Base-by-base conservation (phyloP, 2,329 filamentous ascomycete genomes). In the Cytospora piceicola region DNA sequence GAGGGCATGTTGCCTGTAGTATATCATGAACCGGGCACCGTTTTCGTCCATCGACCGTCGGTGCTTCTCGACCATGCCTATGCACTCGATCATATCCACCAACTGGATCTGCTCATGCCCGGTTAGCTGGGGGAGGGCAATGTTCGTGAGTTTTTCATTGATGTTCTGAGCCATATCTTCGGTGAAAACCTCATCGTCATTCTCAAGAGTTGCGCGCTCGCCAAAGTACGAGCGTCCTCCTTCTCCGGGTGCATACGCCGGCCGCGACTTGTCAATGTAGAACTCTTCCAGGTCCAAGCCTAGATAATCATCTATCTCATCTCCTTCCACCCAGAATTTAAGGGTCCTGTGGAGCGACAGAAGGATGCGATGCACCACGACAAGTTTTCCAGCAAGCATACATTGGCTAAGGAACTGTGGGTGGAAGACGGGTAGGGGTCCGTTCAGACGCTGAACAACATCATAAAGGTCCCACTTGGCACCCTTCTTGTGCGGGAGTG, bases 41-140 rank as follows among this genome's bases (percentile, higher is more conserved):
- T 97, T 96, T 72, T 92, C 91, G 73, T 97, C 94, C 79, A 97
- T 90, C 3, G 93, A 96, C 7, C 92, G 87, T 22, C 93, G 87
- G 73, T 97, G 92, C 72, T 90, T 91, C 75, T 96, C 93, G 0
- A 96, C 92, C 49, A 91, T 86, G 4, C 91, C 90, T 54, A 90
- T 87, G 68, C 93, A 96, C 76, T 96, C 92, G 42, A 95, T 85
- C 57, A 94, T 94, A 72, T 95, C 90, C 20, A 90, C 90, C 2
- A 96, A 80, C 71, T 92, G 90, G 63, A 96, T 94, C 73, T 97
- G 93, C 73, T 96, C 92, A 65, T 92, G 90, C 34, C 90, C 90
- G 0, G 93, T 93, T 0, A 97, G 82, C 69, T 95, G 89, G 0
- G 91, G 88, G 34, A 97, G 79, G n/a, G 88, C 85, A 65, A 94